Base-by-base conservation (phyloP, 768 basidiomycete species). In the Paxillus involutus region DNA sequence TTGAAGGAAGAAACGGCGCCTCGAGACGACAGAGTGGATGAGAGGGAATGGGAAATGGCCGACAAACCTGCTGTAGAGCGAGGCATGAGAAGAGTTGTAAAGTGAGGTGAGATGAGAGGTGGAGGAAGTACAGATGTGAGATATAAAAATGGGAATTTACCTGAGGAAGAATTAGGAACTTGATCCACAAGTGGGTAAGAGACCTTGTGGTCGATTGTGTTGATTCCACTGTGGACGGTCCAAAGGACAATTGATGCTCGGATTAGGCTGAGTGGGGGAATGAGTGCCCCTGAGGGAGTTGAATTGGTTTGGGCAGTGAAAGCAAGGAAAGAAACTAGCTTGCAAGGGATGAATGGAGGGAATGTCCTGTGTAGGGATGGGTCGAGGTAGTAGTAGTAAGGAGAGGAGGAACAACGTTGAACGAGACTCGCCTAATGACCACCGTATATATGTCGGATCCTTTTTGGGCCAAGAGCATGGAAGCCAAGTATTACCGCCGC, bases 1-100 rank as follows among this genome's bases (percentile, higher is more conserved):
- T 70, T 61, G 62, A 70, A 70, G 43, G 63, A 56, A n/a, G 67
- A 66, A 49, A 71, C 62, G 19, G 57, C 59, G 66, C 58, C 68
- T 52, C 53, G 68, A 7, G 68, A 70, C 44, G 68, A 69, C 57
- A 71, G 67, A 36, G 63, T 68, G 60, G 67, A 58, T 30, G 67
- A 70, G 47, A 56, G 41, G 11, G 57, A 58, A n/a, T 46, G 48
- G 26, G 63, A 60, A 29, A 60, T 55, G 39, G 58, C 37, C 57
- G 64, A 61, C 30, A 44, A 48, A 26, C 51, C 58, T 52, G 67
- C 55, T 64, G 58, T 39, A 42, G 49, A 43, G 30, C 33, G 36
- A n/a, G 35, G 49, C 63, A 63, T 65, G 17, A 44, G 53, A 44
- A 44, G n/a, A 19, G 29, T 24, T 14, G 26, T 26, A 44, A 49